Evolutionary conservation across 352 stramenopile genomes (phyloP).

Genomic region (Phytophthora vignae): DNA sequence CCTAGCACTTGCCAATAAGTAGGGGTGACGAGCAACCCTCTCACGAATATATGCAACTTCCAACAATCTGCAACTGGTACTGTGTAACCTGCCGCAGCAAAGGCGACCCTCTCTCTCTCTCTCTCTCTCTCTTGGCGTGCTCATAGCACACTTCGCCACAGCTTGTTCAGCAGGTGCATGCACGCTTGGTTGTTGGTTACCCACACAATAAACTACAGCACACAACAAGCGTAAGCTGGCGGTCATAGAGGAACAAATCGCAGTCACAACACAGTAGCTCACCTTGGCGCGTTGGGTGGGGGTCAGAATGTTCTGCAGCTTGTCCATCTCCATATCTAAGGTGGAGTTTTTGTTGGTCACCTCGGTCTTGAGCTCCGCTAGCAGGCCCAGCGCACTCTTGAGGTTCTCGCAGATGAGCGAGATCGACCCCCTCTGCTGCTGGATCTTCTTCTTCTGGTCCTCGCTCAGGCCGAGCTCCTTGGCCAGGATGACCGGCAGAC

Average conservation of each 20-base stretch:
- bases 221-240: conserved; percentile 25
- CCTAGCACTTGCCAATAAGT: conserved; percentile 19
- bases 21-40: conserved; percentile 16
- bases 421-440: conserved; percentile 88
- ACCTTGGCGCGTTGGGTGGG: conserved; percentile 93
- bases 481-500: conserved; percentile 90
- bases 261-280: conserved; percentile 3
- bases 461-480: conserved; percentile 91
- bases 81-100: conserved; percentile 5
- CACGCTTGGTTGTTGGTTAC: conserved; percentile 95
- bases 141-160: conserved; percentile 94
- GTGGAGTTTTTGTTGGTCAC: conserved; percentile 93
- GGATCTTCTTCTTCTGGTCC: conserved; percentile 94
- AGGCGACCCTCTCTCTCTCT: conserved; percentile 9
- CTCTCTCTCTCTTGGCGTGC: too few species aligned
- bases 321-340: conserved; percentile 94
- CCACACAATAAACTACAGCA: conserved; percentile 94
- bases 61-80: conserved; percentile 30
- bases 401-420: conserved; percentile 90
- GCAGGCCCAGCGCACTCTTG: conserved; percentile 84
- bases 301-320: conserved; percentile 94
- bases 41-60: conserved; percentile 40
- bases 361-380: conserved; percentile 89
- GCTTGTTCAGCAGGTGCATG: conserved; percentile 97
- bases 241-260: not conserved